Conservation (phyloP, 306 rosid genomes). For the Oxytropis ochrocephala region DNA sequence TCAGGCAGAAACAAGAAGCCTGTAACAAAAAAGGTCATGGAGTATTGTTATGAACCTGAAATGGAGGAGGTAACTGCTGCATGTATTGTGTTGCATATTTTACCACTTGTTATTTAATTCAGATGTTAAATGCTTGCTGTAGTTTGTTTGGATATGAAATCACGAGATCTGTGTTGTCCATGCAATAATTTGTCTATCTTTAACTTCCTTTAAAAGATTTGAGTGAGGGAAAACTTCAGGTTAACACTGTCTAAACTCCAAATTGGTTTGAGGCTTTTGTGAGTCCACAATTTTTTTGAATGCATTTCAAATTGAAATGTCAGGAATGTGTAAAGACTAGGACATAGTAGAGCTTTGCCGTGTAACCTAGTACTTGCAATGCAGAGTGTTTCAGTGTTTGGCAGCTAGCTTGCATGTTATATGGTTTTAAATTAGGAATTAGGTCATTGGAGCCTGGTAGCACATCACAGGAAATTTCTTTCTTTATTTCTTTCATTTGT, state of each 20-base stretch:
- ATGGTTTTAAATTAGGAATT: slow-evolving; percentile 10
- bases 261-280: not conserved
- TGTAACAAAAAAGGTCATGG: slow-evolving; percentile 74
- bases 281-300: not conserved
- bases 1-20: slow-evolving; percentile 78
- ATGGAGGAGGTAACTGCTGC: slow-evolving; percentile 80
- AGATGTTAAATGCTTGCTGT: not conserved
- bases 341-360: slow-evolving; percentile 5
- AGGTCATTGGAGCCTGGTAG: not conserved
- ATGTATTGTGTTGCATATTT: slow-evolving; percentile 8
- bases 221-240: not conserved
- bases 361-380: not conserved
- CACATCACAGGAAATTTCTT: not conserved
- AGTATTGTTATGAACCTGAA: slow-evolving; percentile 97
- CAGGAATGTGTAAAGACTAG: not conserved
- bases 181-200: slow-evolving; percentile 8
- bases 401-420: slow-evolving; percentile 1
- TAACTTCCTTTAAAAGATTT: not conserved
- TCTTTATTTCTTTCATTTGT: not conserved
- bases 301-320: not conserved
- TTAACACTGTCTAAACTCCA: not conserved
- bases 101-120: not conserved
- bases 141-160: slow-evolving; percentile 2
- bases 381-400: not conserved
- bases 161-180: not conserved